Evolutionary conservation across 2,329 filamentous ascomycete species (phyloP), one percentile per base, ranked within the genome.

Genomic region (Penicillium occitanis): DNA sequence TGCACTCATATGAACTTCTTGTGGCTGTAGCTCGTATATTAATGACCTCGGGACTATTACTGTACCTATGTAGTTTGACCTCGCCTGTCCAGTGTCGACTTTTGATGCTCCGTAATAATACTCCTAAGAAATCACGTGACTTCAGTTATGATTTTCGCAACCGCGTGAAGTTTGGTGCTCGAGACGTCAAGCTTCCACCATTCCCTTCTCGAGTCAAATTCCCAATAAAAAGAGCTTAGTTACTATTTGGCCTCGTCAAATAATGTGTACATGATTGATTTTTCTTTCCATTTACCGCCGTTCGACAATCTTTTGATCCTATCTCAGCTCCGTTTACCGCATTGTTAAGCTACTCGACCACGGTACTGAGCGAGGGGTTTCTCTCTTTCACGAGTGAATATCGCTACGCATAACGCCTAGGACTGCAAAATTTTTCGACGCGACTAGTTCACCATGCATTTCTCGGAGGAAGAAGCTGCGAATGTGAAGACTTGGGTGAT

Each of bases 401-500:
- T 37, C 33, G 33, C 33, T 40, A 37, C 33, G n/a, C 10, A n/a
- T 60, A 28, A 13, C 35, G 10, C 22, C 6, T 10, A 11, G 22
- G 1, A 8, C 6, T 19, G 22, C 5, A 30, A 5, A 30, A n/a
- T 3, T 17, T 30, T 8, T 28, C 14, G 6, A 19, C 51, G 37
- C 19, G 35, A 35, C 35, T 25, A 48, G 3, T 35, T 51, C 63
- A 70, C 5, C 37, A 88, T 88, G 86, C 77, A 83, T 69, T 80
- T 88, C 66, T 80, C 82, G 51, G 85, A 87, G 19, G 78, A 78
- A 25, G 82, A 88, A 69, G 80, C 81, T 19, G 76, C 75, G 17
- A 78, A 81, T 46, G 82, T 88, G 71, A 87, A 87, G 78, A 76
- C 75, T 66, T 88, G 85, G 85, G 80, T 87, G 63, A 82, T 87